Evolutionary conservation across 805 yeast genomes (phyloP).

Genomic region (Saccharomycopsis sp.): DNA sequence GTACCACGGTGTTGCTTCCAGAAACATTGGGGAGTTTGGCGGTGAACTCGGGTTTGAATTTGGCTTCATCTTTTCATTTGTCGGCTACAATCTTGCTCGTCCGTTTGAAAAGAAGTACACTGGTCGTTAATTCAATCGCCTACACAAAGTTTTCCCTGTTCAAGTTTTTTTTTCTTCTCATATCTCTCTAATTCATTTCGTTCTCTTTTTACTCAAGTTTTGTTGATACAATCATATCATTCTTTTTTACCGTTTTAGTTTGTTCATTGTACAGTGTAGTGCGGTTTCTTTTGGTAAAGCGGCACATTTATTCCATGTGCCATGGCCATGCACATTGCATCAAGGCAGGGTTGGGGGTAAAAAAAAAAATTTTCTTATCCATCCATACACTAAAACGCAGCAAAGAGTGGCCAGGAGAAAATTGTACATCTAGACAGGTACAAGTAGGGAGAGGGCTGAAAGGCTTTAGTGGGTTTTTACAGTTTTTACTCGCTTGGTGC

Average conservation of each 20-base stretch:
- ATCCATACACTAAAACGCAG: no score
- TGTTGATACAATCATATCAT: neutral
- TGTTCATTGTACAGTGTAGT: no score
- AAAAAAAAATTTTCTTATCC: no score
- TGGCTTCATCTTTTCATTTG: conserved; percentile 56
- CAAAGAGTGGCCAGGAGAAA: no score
- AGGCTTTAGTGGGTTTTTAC: no score
- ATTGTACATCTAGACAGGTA: no score
- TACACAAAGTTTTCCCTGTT: neutral
- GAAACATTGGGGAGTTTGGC: conserved; percentile 49
- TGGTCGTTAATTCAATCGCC: conserved; percentile 31
- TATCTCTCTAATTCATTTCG: neutral
- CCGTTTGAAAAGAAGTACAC: conserved; percentile 61
- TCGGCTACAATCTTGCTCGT: conserved; percentile 52
- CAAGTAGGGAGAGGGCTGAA: no score
- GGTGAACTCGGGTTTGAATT: conserved; percentile 86
- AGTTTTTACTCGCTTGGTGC: no score
- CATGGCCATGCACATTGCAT: no score
- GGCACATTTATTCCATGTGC: no score
- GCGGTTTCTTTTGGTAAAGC: no score
- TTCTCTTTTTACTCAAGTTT: neutral
- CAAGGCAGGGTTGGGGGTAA: no score
- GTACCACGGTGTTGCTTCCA: conserved; percentile 66
- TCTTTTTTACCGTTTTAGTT: neutral
- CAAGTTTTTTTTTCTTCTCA: neutral